Evolutionary conservation across 75 land plant species (phyloP).

Genomic region (Adiantum capillusveneris): DNA sequence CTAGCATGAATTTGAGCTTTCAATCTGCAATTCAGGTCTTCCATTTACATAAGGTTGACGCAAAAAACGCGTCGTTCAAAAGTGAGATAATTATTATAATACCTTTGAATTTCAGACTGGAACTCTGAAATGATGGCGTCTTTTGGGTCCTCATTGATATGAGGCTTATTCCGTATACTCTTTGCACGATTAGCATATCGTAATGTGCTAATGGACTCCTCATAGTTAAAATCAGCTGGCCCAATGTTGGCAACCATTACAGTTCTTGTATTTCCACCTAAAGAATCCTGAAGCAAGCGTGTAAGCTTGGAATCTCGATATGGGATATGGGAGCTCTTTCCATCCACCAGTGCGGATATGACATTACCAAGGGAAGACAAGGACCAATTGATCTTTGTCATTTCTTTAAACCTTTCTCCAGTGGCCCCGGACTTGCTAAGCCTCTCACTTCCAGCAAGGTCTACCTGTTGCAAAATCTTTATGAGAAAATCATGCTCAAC

Average conservation of each 20-base stretch:
- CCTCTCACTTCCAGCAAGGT: slow-evolving; percentile 94
- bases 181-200: slow-evolving; percentile 43
- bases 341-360: slow-evolving; percentile 70
- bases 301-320: slow-evolving; percentile 46
- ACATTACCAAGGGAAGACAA: slow-evolving; percentile 94
- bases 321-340: slow-evolving; percentile 79
- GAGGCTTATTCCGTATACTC: slow-evolving; percentile 38
- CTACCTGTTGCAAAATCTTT: slow-evolving; percentile 50
- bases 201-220: slow-evolving; percentile 38
- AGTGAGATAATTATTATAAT: not conserved
- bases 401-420: slow-evolving; percentile 91
- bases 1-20: slow-evolving; percentile 29
- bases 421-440: slow-evolving; percentile 79
- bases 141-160: slow-evolving; percentile 36
- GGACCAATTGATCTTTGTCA: slow-evolving; percentile 80
- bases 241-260: slow-evolving; percentile 42
- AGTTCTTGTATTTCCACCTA: slow-evolving; percentile 39
- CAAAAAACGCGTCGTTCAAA: no score
- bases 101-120: slow-evolving; percentile 33
- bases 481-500: not conserved
- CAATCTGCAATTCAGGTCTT: slow-evolving; percentile 11
- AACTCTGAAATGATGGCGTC: slow-evolving; percentile 33
- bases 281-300: slow-evolving; percentile 36
- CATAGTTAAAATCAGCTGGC: slow-evolving; percentile 40
- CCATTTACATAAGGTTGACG: not conserved